Base-by-base conservation (phyloP, 192 early-diverging fungal genomes). In the Podila epigama region DNA sequence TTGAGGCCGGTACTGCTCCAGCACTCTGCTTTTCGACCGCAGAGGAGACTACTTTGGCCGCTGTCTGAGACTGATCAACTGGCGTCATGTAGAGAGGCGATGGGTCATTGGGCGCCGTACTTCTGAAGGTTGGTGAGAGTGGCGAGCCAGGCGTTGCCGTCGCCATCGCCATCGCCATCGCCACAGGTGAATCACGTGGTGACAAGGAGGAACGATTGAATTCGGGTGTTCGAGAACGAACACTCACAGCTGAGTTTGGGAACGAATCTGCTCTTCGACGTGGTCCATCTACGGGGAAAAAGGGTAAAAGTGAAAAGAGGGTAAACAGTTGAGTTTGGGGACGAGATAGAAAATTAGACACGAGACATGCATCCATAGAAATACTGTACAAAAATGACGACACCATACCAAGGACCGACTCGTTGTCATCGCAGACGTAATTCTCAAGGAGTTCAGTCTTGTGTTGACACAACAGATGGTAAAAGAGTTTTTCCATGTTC, bases 381-480 rank as follows among this genome's bases (percentile, higher is more conserved):
- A 61, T 4, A n/a, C n/a, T n/a, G n/a, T n/a, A n/a, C n/a, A n/a
- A n/a, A n/a, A n/a, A n/a, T 18, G 16, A 22, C 7, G 20, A 22
- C 20, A 18, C n/a, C 39, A 51, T 64, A 72, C 70, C 70, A 39
- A 37, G 58, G n/a, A 68, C 37, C 1, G 66, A 68, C 0, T 64
- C 66, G 16, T 48, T 63, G 20, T 64, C 73, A 27, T 77, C 66
- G 6, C 42, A 37, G 8, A 63, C 51, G 31, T 77, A 77, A 22
- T 77, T 77, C 29, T 77, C 73, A 20, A 77, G 40, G 16, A 77
- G 73, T 20, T 77, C 73, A 4, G 37, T 77, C 66, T 77, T 77
- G 55, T 77, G 73, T 44, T 77, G 73, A 28, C 73, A 77, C 13
- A 77, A 40, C n/a, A 77, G 51, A 58, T 64, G 73, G 27, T 77